Percentiles rank a stretch among this genome's conserved stretches.
Evolutionary conservation across 768 basidiomycete genomes (phyloP).

Genomic region (Lactifluus piperatus): DNA sequence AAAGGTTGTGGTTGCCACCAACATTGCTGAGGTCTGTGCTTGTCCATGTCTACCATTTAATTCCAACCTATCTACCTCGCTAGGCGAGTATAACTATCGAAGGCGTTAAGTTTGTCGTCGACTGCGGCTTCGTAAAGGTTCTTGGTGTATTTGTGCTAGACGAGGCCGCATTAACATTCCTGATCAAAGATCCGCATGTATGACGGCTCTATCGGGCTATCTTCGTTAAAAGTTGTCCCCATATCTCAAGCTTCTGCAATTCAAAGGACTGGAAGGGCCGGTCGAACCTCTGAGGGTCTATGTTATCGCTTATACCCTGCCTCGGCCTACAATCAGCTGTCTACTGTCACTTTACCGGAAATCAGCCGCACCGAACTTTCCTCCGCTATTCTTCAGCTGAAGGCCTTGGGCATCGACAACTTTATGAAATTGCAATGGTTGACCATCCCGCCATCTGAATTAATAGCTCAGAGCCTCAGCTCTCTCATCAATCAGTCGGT

Average conservation of each 20-base stretch:
- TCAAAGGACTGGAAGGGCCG: slow-evolving; percentile 91
- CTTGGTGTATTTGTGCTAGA: background rate
- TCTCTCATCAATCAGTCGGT: slow-evolving; percentile 73
- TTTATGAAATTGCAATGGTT: slow-evolving; percentile 96
- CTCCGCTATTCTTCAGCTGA: slow-evolving; percentile 86
- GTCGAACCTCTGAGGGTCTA: slow-evolving; percentile 84
- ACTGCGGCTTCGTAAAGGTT: slow-evolving; percentile 94
- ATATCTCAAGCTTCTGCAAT: slow-evolving; percentile 83
- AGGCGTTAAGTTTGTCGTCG: slow-evolving; percentile 88
- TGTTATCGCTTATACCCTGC: slow-evolving; percentile 88
- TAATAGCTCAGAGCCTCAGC: slow-evolving; percentile 79
- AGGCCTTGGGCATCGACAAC: slow-evolving; percentile 91
- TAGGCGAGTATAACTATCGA: slow-evolving; percentile 96
- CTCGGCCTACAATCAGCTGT: slow-evolving; percentile 48
- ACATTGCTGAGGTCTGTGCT: slow-evolving; percentile 77
- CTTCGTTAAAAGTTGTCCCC: slow-evolving; percentile 76
- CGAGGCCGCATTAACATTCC: background rate
- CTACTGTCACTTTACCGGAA: slow-evolving; percentile 75
- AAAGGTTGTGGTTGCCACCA: slow-evolving; percentile 90
- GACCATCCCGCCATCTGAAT: slow-evolving; percentile 77
- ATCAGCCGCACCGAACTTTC: slow-evolving; percentile 87
- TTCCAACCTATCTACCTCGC: background rate
- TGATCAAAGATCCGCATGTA: slow-evolving; percentile 70
- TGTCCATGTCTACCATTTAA: background rate
- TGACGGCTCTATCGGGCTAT: slow-evolving; percentile 78